phyloP scores from a whole-genome alignment of 2,329 filamentous ascomycete genomes.

The Emergomyces orientalis region DNA sequence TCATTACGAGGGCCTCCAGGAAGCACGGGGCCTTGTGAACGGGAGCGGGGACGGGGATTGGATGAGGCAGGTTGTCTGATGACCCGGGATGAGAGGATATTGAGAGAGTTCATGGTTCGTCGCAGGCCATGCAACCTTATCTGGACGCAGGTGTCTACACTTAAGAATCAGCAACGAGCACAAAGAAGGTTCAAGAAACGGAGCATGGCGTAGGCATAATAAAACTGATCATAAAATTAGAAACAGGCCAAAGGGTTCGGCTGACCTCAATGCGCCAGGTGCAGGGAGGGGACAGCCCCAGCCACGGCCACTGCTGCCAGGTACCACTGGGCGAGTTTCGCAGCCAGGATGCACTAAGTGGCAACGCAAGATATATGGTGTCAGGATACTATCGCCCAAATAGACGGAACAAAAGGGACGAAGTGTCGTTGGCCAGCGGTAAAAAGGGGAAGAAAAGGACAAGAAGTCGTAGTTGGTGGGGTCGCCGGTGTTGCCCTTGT shows the following conservation, averaged over 20 bases:
- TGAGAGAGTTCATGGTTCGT: constrained; percentile 88
- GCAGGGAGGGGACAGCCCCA: constrained; percentile 24
- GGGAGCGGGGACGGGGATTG: constrained; percentile 45
- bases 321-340: neutral
- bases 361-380: neutral
- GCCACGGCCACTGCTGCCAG: constrained; percentile 1
- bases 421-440: neutral
- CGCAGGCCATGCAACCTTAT: constrained; percentile 36
- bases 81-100: constrained; percentile 81
- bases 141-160: constrained; percentile 30
- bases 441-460: neutral
- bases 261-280: constrained; percentile 34
- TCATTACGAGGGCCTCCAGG: constrained; percentile 26
- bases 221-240: constrained; percentile 10
- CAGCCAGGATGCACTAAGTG: neutral
- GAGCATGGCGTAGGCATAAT: neutral
- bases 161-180: neutral
- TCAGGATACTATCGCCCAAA: neutral
- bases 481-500: neutral
- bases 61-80: constrained; percentile 50
- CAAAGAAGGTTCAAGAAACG: neutral
- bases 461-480: neutral
- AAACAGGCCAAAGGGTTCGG: constrained; percentile 12
- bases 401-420: neutral
- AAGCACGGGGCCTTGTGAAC: constrained; percentile 42